Evolutionary conservation across 768 basidiomycete genomes (phyloP), one percentile per base, ranked within the genome.

Genomic region (Krasilnikovozyma curviuscula): DNA sequence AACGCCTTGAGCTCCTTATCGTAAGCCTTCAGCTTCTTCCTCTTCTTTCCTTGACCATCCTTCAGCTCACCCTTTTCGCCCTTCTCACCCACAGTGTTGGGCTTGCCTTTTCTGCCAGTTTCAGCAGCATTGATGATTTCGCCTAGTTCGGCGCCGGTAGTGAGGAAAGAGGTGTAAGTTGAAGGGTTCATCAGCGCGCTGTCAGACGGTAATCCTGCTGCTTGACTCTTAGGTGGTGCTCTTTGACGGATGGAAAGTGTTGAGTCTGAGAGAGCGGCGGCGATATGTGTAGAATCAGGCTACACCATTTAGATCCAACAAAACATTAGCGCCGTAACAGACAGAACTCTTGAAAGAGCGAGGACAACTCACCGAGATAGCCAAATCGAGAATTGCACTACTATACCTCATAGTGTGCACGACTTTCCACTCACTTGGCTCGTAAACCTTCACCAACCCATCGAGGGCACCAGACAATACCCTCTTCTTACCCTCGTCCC

Each of bases 381-480:
- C 86, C 35, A 97, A 69, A 59, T 79, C 84, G 16, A 98, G 70
- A 1, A 98, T 66, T 5, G 88, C 84, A 5, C 88, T 85, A 5
- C 91, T 83, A 65, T 97, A 97, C 38, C 93, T 79, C 85, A 98
- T 97, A 4, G 93, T 95, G 59, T 98, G 93, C 13, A 93, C 78
- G 30, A 98, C 93, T 59, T 83, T 82, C 70, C 91, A 95, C 35
- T 67, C 65, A 61, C 81, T 76, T 31, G 89, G 77, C 64, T 97
- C 91, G 67, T 97, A 98, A 29, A 95, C 89, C 67, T 98, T 98
- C 49, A 97, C 84, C 81, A 98, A 82, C 56, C 91, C 88, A 63
- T 98, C 93, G 53, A 98, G 69, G 35, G 83, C 77, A 27, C 86
- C 93, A 0, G 84, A 85, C 39, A 98, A 69, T 2, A 97, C 71